phyloP scores from a whole-genome alignment of 176 grass and related monocot genomes.

The Secale cereale region DNA sequence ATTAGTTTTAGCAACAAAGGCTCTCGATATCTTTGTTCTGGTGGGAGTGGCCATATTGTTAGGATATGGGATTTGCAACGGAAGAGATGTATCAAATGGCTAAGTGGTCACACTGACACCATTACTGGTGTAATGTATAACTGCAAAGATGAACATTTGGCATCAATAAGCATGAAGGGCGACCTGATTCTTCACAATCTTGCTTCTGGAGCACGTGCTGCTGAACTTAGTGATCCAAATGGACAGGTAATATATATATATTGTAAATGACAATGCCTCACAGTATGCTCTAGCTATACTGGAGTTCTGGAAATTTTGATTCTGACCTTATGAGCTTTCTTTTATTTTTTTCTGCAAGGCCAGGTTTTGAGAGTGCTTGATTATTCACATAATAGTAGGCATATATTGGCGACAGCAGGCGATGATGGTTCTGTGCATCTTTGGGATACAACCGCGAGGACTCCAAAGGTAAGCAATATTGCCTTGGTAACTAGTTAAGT shows the following conservation, averaged over 20 bases:
- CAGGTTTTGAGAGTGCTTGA: conserved; percentile 95
- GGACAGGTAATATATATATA: conserved; percentile 55
- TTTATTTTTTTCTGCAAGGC: conserved; percentile 42
- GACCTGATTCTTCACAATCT: conserved; percentile 99
- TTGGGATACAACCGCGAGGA: conserved; percentile 91
- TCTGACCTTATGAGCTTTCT: conserved; percentile 24
- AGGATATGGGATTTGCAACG: conserved; percentile 96
- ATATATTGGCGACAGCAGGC: conserved; percentile 85
- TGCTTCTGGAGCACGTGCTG: conserved; percentile 85
- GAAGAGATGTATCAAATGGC: conserved; percentile 96
- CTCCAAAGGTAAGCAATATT: conserved; percentile 74
- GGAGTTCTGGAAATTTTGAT: conserved; percentile 15
- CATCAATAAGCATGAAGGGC: conserved; percentile 90
- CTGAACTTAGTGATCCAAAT: conserved; percentile 97
- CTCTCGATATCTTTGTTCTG: conserved; percentile 96
- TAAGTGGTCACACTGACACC: conserved; percentile 82
- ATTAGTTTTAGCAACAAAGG: conserved; percentile 98
- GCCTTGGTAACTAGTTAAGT: background rate
- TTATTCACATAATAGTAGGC: conserved; percentile 87
- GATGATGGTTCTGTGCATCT: conserved; percentile 99
- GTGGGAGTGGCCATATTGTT: conserved; percentile 91
- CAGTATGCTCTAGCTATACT: background rate
- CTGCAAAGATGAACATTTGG: conserved; percentile 94
- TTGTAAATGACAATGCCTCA: background rate
- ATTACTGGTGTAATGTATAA: conserved; percentile 99